Evolutionary conservation across 805 yeast species (phyloP).

Genomic region (Myxozyma monticola): DNA sequence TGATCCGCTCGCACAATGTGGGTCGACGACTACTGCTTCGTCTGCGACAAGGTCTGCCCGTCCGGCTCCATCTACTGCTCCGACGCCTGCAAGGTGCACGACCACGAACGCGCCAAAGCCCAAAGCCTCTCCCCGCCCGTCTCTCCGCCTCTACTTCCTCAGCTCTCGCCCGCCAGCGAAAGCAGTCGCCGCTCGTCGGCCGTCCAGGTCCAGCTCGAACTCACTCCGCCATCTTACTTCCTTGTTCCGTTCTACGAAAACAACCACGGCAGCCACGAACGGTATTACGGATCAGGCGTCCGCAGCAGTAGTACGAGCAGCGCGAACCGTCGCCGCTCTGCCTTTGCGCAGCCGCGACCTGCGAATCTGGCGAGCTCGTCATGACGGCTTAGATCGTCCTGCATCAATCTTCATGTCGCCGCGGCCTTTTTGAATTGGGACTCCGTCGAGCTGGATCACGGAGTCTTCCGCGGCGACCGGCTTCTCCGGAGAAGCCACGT

Average conservation of each 20-base stretch:
- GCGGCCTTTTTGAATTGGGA: too few relatives aligned
- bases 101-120: constrained; percentile 22
- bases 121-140: constrained; percentile 12
- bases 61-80: constrained; percentile 50
- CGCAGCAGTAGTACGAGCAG: not conserved
- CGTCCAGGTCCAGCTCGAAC: constrained; percentile 18
- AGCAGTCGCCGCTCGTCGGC: constrained; percentile 25
- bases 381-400: too few relatives aligned
- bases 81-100: constrained; percentile 44
- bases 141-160: constrained; percentile 21
- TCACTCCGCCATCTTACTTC: constrained; percentile 8
- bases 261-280: constrained; percentile 1
- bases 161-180: constrained; percentile 7
- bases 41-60: constrained; percentile 54
- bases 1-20: constrained; percentile 36
- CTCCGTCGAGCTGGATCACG: too few relatives aligned
- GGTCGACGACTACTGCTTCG: constrained; percentile 57
- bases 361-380: not conserved
- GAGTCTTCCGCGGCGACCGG: not conserved
- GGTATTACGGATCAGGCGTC: not conserved
- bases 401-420: too few relatives aligned
- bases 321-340: not conserved
- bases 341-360: not conserved
- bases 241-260: constrained; percentile 16
- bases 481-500: too few relatives aligned